Base-by-base conservation (phyloP, 1,284 basidiomycete genomes). In the Anthracocystis setariae region DNA sequence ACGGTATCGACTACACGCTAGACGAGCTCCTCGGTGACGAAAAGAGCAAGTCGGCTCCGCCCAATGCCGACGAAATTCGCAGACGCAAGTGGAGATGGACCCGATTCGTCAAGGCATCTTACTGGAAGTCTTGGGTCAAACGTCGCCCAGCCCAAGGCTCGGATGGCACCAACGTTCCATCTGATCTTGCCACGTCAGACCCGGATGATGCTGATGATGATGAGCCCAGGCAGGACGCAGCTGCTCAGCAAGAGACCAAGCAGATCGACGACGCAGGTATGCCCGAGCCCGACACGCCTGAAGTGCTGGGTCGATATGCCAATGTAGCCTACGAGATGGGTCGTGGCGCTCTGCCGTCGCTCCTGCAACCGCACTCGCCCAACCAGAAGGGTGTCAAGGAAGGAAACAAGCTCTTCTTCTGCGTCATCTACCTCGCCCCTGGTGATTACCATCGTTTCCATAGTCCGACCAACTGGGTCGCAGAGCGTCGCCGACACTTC, bases 361-460 rank as follows among this genome's bases (percentile, higher is more conserved):
- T 81, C 21, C 65, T 77, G 38, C 73, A 80, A 50, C 63, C 71
- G 1, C 76, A 78, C 49, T 70, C 71, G 32, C 72, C 74, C 17
- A 71, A 65, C 12, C 44, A 49, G n/a, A 75, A 74, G 39, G 67
- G 69, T 21, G 44, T 79, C 29, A 61, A 69, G 17, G 74, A 77
- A n/a, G 91, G 90, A 13, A 90, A 95, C 82, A 88, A 89, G 46
- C 88, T 98, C 37, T 95, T 89, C 85, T 98, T 98, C 84, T 86
- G 91, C 44, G 95, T 98, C 77, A 90, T 98, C 73, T 99, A 99
- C 85, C 90, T 99, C 54, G 95, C 95, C 1, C 95, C 95, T 0
- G 96, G 96, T 1, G 96, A 99, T 84, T 98, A 98, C 83, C 95
- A 98, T 82, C 89, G 94, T 37, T 99, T 97, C 88, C 95, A 99